Evolutionary conservation across 768 basidiomycete genomes (phyloP).

Genomic region (Stropharia rugosoannulata): DNA sequence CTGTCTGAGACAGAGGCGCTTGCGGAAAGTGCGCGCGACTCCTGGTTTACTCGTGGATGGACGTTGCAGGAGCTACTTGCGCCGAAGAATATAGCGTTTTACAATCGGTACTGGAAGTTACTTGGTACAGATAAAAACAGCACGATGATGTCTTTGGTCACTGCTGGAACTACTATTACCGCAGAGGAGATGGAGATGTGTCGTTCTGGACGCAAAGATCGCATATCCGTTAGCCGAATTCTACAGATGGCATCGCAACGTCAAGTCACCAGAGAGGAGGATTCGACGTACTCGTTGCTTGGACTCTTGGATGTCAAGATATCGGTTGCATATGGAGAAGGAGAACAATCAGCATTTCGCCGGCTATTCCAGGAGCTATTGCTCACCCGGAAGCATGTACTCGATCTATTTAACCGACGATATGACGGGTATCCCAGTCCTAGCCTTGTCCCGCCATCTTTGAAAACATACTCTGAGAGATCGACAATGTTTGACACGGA

Average conservation of each 20-base stretch:
- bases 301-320: not conserved
- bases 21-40: not conserved
- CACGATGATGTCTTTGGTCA: not conserved
- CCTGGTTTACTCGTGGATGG: conserved; percentile 1
- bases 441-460: not conserved
- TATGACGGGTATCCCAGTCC: no score
- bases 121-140: not conserved
- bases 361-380: not conserved
- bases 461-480: not conserved
- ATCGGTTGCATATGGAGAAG: not conserved
- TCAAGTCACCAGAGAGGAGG: conserved; percentile 1
- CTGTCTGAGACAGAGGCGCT: not conserved
- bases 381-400: not conserved
- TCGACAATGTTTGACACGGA: not conserved
- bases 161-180: not conserved
- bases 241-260: not conserved
- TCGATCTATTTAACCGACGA: not conserved
- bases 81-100: not conserved
- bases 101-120: not conserved
- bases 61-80: conserved; percentile 1
- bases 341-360: not conserved
- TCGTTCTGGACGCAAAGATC: not conserved
- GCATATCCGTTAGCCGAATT: not conserved
- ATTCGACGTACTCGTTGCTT: not conserved
- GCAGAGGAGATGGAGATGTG: not conserved